These are phyloP conservation scores for Schrenkiella parvula DNA, from an alignment of 345 rosid species.

Conservation along the genomic window DNA sequence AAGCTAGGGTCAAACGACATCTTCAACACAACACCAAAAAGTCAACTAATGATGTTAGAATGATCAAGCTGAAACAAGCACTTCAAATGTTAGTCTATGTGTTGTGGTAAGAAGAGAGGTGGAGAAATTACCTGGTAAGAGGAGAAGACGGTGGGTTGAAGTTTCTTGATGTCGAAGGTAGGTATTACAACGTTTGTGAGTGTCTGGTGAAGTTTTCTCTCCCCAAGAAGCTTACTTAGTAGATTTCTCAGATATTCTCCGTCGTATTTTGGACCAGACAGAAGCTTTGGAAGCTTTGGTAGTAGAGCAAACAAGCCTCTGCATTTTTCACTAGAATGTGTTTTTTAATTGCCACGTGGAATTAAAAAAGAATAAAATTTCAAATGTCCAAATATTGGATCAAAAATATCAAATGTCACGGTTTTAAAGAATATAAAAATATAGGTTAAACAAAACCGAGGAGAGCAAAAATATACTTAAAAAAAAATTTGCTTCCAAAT, in stretches of 20 bases:
- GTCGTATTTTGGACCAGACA: conserved; percentile 62
- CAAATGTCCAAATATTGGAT: too few species aligned
- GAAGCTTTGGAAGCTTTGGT: conserved; percentile 36
- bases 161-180: conserved; percentile 63
- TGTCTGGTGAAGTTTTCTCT: conserved; percentile 48
- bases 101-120: not conserved
- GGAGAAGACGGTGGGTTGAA: conserved; percentile 66
- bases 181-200: conserved; percentile 64
- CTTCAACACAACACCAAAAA: conserved; percentile 31
- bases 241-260: conserved; percentile 52
- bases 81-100: not conserved
- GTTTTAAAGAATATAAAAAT: too few species aligned
- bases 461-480: too few species aligned
- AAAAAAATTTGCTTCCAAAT: too few species aligned
- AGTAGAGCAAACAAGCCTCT: conserved; percentile 37
- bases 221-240: conserved; percentile 32
- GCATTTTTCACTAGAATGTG: conserved; percentile 10
- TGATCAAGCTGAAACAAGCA: not conserved
- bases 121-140: conserved; percentile 43
- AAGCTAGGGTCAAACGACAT: conserved; percentile 24
- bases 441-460: too few species aligned
- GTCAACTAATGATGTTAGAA: not conserved
- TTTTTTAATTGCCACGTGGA: not conserved
- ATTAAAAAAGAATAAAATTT: too few species aligned
- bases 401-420: too few species aligned